Evolutionary conservation across 805 yeast genomes (phyloP).

Genomic region (Schizosaccharomyces japonicus): DNA sequence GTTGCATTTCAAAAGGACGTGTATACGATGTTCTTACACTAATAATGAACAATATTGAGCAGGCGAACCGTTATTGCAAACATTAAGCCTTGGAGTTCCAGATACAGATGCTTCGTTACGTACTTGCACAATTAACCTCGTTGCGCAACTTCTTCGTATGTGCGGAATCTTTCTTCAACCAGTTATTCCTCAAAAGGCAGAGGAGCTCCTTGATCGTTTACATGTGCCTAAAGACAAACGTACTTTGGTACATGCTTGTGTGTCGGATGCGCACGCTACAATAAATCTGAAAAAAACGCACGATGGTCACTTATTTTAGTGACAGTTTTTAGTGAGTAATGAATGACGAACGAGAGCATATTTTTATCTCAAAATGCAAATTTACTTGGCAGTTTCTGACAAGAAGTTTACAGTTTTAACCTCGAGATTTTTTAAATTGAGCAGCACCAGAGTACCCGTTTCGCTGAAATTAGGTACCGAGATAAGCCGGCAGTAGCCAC

Average conservation of each 20-base stretch:
- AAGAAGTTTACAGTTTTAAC: constrained; percentile 25
- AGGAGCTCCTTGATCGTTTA: constrained; percentile 25
- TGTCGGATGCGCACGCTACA: too few species aligned
- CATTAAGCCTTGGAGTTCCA: constrained; percentile 11
- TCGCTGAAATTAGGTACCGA: constrained; percentile 46
- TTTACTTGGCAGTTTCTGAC: too few species aligned
- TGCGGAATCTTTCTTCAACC: constrained; percentile 45
- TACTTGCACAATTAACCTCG: constrained; percentile 26
- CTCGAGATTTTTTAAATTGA: constrained; percentile 35
- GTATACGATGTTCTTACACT: background rate
- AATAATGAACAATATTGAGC: background rate
- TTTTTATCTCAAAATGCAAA: too few species aligned
- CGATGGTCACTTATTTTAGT: too few species aligned
- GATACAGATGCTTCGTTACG: background rate
- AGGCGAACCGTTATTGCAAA: constrained; percentile 12
- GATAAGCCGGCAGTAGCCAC: constrained; percentile 27
- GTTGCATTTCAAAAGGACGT: background rate
- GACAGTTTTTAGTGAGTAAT: too few species aligned
- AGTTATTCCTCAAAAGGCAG: constrained; percentile 43
- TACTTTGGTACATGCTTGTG: background rate
- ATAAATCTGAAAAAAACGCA: too few species aligned
- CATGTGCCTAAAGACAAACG: background rate
- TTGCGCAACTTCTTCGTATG: constrained; percentile 50
- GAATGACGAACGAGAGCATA: too few species aligned
- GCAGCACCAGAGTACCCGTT: constrained; percentile 39